A percentile compares a stretch with the other conserved stretches of the same genome.
These are phyloP conservation scores for Daldinia grandis DNA, from an alignment of 495 filamentous ascomycete species.

Conservation along the genomic window DNA sequence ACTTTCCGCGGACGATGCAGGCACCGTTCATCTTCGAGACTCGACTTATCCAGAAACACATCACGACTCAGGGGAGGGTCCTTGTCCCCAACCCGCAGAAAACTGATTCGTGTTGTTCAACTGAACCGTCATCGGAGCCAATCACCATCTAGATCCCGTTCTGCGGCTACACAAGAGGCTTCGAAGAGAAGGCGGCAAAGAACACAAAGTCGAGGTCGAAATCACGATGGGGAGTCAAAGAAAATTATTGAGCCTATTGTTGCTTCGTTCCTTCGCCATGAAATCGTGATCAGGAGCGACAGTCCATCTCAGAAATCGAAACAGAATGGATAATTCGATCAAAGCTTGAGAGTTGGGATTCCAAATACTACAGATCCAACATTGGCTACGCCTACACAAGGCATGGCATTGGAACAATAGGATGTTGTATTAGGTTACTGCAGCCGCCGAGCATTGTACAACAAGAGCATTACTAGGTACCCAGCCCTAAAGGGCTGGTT, in stretches of 20 bases:
- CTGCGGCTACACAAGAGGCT: conserved; percentile 35
- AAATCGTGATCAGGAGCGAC: conserved; percentile 36
- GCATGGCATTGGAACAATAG: conserved; percentile 17
- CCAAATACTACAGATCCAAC: conserved; percentile 5
- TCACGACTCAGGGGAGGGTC: conserved; percentile 41
- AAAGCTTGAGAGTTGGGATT: background rate
- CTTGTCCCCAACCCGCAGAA: conserved; percentile 46
- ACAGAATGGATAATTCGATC: conserved; percentile 21
- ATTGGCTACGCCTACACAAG: background rate
- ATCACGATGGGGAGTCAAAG: conserved; percentile 33
- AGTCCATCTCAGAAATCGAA: conserved; percentile 24
- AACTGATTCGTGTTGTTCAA: conserved; percentile 44
- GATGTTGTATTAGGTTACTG: conserved; percentile 16
- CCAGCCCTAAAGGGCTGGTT: conserved; percentile 8
- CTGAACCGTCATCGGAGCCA: conserved; percentile 47
- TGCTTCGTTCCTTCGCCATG: conserved; percentile 37
- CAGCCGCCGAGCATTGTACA: conserved; percentile 21
- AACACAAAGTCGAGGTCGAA: conserved; percentile 49
- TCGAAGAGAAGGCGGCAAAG: conserved; percentile 48
- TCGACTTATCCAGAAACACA: conserved; percentile 42
- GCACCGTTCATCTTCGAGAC: conserved; percentile 49
- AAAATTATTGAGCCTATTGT: conserved; percentile 19
- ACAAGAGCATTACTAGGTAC: conserved; percentile 15
- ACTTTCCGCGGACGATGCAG: conserved; percentile 52
- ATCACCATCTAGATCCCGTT: conserved; percentile 50